phyloP scores from a whole-genome alignment of 2,329 filamentous ascomycete genomes.

The Pleomassaria siparia region DNA sequence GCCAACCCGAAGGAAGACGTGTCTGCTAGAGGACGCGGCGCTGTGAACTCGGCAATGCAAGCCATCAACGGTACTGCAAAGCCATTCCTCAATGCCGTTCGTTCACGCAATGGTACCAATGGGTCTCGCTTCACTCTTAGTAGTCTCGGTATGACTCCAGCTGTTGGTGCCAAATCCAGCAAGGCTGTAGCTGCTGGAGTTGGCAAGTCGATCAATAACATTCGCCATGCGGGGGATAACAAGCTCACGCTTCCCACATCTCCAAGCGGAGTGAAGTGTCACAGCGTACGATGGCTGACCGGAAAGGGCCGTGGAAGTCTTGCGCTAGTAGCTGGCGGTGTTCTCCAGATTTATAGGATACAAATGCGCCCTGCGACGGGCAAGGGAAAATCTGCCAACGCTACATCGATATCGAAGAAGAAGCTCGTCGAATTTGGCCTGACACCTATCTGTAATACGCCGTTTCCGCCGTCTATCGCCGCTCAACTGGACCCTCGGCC shows the following conservation, averaged over 20 bases:
- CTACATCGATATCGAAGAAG: slow-evolving; percentile 51
- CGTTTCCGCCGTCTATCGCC: slow-evolving; percentile 36
- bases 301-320: slow-evolving; percentile 64
- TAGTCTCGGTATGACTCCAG: slow-evolving; percentile 44
- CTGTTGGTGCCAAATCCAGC: slow-evolving; percentile 62
- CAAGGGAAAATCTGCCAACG: slow-evolving; percentile 44
- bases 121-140: slow-evolving; percentile 39
- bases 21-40: slow-evolving; percentile 32
- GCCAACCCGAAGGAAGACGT: slow-evolving; percentile 35
- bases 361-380: slow-evolving; percentile 50
- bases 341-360: slow-evolving; percentile 66
- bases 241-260: slow-evolving; percentile 68
- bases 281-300: slow-evolving; percentile 67
- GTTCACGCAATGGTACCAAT: slow-evolving; percentile 34
- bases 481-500: slow-evolving; percentile 33
- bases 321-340: slow-evolving; percentile 65
- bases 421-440: slow-evolving; percentile 69
- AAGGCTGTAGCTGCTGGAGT: slow-evolving; percentile 73
- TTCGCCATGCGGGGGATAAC: slow-evolving; percentile 75
- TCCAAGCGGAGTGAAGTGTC: slow-evolving; percentile 54
- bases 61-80: slow-evolving; percentile 48
- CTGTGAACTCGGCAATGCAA: slow-evolving; percentile 45
- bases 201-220: slow-evolving; percentile 69
- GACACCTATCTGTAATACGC: slow-evolving; percentile 62
- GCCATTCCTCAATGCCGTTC: slow-evolving; percentile 41